Percentiles rank a stretch among this genome's conserved stretches.
These are phyloP conservation scores for Quercus variabilis DNA, from an alignment of 306 rosid genomes.

Conservation along the genomic window DNA sequence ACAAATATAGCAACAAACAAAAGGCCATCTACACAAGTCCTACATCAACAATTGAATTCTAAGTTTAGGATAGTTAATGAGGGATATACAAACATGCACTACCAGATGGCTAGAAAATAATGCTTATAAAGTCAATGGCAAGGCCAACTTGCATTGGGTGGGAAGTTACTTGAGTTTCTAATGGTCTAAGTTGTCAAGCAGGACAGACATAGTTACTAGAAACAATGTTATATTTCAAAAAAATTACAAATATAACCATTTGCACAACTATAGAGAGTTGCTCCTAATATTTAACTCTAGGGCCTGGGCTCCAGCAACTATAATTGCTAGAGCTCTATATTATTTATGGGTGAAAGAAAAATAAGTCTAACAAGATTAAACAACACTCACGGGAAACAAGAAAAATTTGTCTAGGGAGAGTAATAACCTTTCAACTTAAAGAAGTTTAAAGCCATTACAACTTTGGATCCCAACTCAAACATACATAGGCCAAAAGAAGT, in stretches of 20 bases:
- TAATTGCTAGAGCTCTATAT: neutral
- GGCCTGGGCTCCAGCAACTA: neutral
- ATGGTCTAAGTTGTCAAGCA: neutral
- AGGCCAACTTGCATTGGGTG: neutral
- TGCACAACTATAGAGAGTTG: neutral
- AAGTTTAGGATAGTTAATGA: neutral
- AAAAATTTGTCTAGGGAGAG: neutral
- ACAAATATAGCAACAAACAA: too few relatives aligned
- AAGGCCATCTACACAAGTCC: too few relatives aligned
- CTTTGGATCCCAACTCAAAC: neutral
- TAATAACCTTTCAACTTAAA: neutral
- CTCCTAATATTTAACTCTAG: neutral
- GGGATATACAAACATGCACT: neutral
- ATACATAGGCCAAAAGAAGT: neutral
- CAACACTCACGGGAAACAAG: neutral
- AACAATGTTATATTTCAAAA: neutral
- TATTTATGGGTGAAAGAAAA: neutral
- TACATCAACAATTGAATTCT: too few relatives aligned
- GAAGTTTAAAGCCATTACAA: neutral
- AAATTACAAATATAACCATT: neutral
- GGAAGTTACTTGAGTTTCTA: neutral
- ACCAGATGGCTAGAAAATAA: neutral
- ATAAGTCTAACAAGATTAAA: neutral
- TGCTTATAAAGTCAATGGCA: neutral
- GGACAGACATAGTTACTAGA: neutral